phyloP scores from a whole-genome alignment of 371 early-diverging fungal species.

The Actinomortierella ambigua region DNA sequence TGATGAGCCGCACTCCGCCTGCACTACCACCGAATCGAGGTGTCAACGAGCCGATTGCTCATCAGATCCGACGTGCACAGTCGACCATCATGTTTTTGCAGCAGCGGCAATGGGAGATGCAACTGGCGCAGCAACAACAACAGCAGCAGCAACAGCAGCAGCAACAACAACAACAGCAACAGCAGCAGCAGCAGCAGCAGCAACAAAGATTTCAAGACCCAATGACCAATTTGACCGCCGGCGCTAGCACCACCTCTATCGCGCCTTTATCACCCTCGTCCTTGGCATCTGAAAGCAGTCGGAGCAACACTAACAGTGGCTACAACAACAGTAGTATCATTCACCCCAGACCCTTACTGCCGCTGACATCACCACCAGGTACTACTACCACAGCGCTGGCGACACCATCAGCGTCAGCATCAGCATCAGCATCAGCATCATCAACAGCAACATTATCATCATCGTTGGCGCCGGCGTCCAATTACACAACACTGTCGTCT shows the following conservation, averaged over 20 bases:
- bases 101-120: conserved; percentile 20
- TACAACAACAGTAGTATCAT: not conserved
- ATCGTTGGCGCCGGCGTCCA: no score
- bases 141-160: conserved; percentile 1
- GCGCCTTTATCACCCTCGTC: not conserved
- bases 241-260: conserved; percentile 5
- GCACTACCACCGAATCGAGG: conserved; percentile 10
- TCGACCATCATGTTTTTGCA: conserved; percentile 12
- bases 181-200: conserved; percentile 1
- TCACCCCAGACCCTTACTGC: conserved; percentile 7
- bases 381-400: no score
- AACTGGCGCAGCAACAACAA: conserved; percentile 15
- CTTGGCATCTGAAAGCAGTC: not conserved
- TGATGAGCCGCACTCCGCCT: conserved; percentile 27
- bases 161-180: conserved; percentile 7
- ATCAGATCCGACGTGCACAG: conserved; percentile 27
- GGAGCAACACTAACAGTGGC: not conserved
- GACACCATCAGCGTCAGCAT: no score
- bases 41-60: conserved; percentile 23
- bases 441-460: no score
- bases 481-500: no score
- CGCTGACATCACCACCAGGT: no score
- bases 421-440: no score
- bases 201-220: not conserved
- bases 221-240: not conserved